Conservation (phyloP, 2,329 filamentous ascomycete species). For the Catunica adiposa region DNA sequence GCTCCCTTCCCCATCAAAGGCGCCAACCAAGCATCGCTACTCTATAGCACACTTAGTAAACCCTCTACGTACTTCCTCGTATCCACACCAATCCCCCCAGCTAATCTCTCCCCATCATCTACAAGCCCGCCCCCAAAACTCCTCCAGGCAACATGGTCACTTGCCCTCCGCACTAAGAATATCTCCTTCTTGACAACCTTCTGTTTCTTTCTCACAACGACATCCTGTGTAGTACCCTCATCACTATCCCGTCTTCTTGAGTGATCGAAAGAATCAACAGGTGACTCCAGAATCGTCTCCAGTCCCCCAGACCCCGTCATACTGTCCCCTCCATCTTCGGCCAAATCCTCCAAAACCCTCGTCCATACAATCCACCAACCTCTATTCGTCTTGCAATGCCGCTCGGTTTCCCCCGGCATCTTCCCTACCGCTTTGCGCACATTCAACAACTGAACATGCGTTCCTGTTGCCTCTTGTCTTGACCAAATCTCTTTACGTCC, state of each 20-base stretch:
- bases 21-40: conserved; percentile 2
- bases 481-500: conserved; percentile 31
- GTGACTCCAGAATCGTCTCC: conserved; percentile 11
- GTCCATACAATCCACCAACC: conserved; percentile 59
- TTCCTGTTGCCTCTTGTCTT: conserved; percentile 45
- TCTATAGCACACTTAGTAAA: conserved; percentile 33
- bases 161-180: conserved; percentile 41
- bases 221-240: conserved; percentile 15
- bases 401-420: conserved; percentile 33
- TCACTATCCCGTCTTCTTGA: neutral
- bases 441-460: conserved; percentile 46
- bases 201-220: neutral
- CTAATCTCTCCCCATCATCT: conserved; percentile 35
- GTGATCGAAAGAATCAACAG: neutral
- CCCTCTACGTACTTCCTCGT: conserved; percentile 60
- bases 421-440: conserved; percentile 27
- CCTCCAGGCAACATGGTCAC: conserved; percentile 33
- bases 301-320: conserved; percentile 1
- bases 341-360: conserved; percentile 27
- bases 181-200: conserved; percentile 37
- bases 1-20: neutral
- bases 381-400: conserved; percentile 47
- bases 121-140: conserved; percentile 19
- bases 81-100: conserved; percentile 61
- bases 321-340: neutral